These are phyloP conservation scores for Pyropia yezoensis DNA, from an alignment of 23 red algal species.

Conservation along the genomic window DNA sequence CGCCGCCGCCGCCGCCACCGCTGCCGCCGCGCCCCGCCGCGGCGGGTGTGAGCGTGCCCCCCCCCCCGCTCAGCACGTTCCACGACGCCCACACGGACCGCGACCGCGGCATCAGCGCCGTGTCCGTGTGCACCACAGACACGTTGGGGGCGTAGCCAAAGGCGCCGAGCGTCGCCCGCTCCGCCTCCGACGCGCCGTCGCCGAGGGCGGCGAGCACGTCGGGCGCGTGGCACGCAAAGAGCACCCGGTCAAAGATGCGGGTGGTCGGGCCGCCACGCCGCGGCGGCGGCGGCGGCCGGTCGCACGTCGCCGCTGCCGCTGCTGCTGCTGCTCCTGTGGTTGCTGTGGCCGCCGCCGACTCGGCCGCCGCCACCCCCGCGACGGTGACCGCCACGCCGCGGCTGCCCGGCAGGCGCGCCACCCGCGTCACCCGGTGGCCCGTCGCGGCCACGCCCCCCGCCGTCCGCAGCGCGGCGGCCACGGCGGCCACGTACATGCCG, in stretches of 20 bases:
- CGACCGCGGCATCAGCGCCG: slow-evolving; percentile 54
- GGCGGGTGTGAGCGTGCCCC: too few species aligned
- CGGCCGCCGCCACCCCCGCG: neutral
- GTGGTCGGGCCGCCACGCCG: slow-evolving; percentile 3
- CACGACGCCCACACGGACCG: slow-evolving; percentile 67
- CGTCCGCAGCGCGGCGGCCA: slow-evolving; percentile 17
- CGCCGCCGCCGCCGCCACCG: too few species aligned
- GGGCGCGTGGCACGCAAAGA: slow-evolving; percentile 84
- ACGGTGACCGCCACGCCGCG: slow-evolving; percentile 21
- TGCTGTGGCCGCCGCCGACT: too few species aligned
- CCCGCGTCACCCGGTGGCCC: slow-evolving; percentile 16
- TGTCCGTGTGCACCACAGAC: slow-evolving; percentile 67
- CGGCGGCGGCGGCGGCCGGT: too few species aligned
- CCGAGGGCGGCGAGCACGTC: slow-evolving; percentile 46
- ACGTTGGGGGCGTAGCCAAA: slow-evolving; percentile 52
- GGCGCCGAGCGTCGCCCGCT: slow-evolving; percentile 49
- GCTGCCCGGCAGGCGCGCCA: slow-evolving; percentile 15
- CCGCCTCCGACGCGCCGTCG: slow-evolving; percentile 32
- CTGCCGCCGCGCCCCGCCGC: too few species aligned
- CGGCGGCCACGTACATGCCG: slow-evolving; percentile 44
- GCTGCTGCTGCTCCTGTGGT: neutral
- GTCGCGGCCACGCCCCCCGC: slow-evolving; percentile 12
- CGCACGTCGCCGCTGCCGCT: neutral
- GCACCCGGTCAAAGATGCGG: slow-evolving; percentile 52
- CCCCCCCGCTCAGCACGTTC: slow-evolving; percentile 63